Percentiles rank a stretch among this genome's conserved stretches.
Conservation (phyloP, 2,329 filamentous ascomycete genomes). For the Tolypocladium sp. region DNA sequence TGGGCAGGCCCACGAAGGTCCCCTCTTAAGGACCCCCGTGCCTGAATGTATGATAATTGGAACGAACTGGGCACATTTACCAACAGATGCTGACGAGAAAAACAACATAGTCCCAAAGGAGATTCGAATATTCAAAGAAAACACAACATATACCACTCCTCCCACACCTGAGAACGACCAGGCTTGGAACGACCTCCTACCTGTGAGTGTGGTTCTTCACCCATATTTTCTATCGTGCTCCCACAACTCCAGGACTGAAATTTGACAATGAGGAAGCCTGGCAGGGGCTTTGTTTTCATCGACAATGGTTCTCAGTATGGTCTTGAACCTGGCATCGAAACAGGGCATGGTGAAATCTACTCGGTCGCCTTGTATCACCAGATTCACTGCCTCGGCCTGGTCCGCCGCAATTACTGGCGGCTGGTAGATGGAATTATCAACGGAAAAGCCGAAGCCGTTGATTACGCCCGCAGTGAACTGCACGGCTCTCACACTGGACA, state of each 20-base stretch:
- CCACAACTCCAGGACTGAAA: too few species aligned
- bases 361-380: conserved; percentile 8
- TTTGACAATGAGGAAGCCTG: not conserved
- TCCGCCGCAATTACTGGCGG: conserved; percentile 4
- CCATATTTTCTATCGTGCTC: not conserved
- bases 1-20: not conserved
- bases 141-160: not conserved
- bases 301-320: not conserved
- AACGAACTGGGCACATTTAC: not conserved
- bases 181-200: conserved; percentile 2
- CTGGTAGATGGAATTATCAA: conserved; percentile 1
- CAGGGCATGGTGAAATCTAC: conserved; percentile 1
- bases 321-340: conserved; percentile 3
- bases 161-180: not conserved
- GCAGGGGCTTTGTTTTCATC: conserved; percentile 2
- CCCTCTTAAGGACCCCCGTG: too few species aligned
- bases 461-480: not conserved
- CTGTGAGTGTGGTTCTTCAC: not conserved
- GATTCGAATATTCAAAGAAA: conserved; percentile 1
- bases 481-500: conserved; percentile 21
- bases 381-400: conserved; percentile 8
- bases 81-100: not conserved
- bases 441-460: not conserved
- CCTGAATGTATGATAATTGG: too few species aligned
- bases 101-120: not conserved